These are phyloP conservation scores for Cutaneotrichosporon sp. DNA, from an alignment of 1,284 basidiomycete species.

Conservation along the genomic window DNA sequence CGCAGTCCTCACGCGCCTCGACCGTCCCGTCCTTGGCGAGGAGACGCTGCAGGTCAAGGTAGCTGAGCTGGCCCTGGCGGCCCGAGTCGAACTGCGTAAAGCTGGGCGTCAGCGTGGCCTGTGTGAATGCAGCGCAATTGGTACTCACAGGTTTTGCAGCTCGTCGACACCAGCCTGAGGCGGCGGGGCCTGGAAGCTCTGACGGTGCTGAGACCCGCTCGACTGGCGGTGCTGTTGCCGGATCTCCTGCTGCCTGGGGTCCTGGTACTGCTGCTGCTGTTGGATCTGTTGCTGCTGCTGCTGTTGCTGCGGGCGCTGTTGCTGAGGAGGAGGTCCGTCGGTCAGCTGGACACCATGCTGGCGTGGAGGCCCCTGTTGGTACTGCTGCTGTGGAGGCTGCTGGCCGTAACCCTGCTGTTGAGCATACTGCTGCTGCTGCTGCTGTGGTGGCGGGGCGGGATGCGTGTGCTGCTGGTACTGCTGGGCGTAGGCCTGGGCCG, in stretches of 20 bases:
- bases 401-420: conserved; percentile 12
- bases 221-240: conserved; percentile 21
- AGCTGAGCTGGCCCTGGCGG: conserved; percentile 46
- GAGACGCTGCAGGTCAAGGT: conserved; percentile 47
- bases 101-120: conserved; percentile 26
- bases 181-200: conserved; percentile 15
- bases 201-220: conserved; percentile 19
- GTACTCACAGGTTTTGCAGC: conserved; percentile 39
- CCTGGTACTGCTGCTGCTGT: conserved; percentile 19
- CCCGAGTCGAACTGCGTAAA: conserved; percentile 48
- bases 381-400: neutral
- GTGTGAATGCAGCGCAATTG: neutral
- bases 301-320: conserved; percentile 24
- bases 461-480: conserved; percentile 6
- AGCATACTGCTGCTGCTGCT: conserved; percentile 7
- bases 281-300: conserved; percentile 20
- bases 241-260: conserved; percentile 1
- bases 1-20: conserved; percentile 52
- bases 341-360: conserved; percentile 19
- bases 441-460: conserved; percentile 9
- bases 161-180: conserved; percentile 32
- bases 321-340: conserved; percentile 12
- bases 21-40: conserved; percentile 51
- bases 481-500: conserved; percentile 1
- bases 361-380: conserved; percentile 19